Evolutionary conservation across 176 grass and related monocot species (phyloP).

Genomic region (Neostapfia colusana): DNA sequence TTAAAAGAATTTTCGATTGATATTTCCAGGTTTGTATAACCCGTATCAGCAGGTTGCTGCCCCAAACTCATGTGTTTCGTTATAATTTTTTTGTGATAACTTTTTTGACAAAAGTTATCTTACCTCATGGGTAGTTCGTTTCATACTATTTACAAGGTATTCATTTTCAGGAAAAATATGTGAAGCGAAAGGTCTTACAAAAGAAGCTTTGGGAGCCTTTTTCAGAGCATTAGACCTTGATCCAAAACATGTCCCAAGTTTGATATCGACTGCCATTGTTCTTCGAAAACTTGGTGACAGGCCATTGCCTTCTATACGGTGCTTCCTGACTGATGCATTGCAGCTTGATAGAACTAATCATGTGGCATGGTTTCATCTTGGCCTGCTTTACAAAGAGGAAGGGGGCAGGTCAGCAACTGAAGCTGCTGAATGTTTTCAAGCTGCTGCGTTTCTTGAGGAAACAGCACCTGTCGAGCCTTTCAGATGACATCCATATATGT

Average conservation of each 20-base stretch:
- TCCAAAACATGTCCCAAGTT: constrained; percentile 78
- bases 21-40: background rate
- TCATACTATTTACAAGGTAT: constrained; percentile 21
- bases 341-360: constrained; percentile 81
- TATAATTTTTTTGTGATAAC: background rate
- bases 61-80: background rate
- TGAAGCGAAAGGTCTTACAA: constrained; percentile 64
- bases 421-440: constrained; percentile 93
- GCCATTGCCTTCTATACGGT: constrained; percentile 59
- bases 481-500: constrained; percentile 63
- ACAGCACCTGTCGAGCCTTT: constrained; percentile 95
- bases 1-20: background rate
- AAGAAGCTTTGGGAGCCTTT: constrained; percentile 77
- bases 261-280: constrained; percentile 69
- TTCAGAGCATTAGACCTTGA: constrained; percentile 71
- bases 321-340: constrained; percentile 83
- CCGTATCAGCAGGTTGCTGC: background rate
- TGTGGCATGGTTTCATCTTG: constrained; percentile 92
- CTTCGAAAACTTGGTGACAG: constrained; percentile 59
- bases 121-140: background rate
- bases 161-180: constrained; percentile 70
- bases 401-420: constrained; percentile 57
- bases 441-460: constrained; percentile 89
- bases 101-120: background rate
- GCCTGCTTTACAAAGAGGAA: constrained; percentile 77